Percentiles rank a stretch among this genome's conserved stretches.
These are phyloP conservation scores for Linum tenue DNA, from an alignment of 345 rosid genomes.

Conservation along the genomic window DNA sequence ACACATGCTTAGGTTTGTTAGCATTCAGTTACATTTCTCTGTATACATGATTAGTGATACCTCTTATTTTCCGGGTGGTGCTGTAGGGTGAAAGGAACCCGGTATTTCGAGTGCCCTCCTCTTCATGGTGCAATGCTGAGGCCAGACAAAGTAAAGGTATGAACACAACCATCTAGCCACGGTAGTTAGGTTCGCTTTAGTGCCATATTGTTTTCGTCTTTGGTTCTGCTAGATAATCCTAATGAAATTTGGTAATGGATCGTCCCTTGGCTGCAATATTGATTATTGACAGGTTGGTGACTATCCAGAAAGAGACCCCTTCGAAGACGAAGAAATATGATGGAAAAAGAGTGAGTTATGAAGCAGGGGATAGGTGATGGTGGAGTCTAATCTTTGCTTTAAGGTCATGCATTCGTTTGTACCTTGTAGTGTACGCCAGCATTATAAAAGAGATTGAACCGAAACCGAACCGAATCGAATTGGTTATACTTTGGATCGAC, in stretches of 20 bases:
- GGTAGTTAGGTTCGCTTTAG: background rate
- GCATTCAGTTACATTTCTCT: background rate
- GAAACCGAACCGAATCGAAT: no score
- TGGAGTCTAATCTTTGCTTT: no score
- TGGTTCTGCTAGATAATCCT: no score
- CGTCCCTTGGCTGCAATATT: background rate
- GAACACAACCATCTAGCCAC: constrained; percentile 12
- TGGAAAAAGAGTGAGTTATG: background rate
- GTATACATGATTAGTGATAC: background rate
- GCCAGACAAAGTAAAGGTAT: constrained; percentile 91
- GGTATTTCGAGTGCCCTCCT: constrained; percentile 63
- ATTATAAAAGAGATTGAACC: no score
- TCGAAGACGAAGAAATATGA: constrained; percentile 77
- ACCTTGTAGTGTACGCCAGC: no score
- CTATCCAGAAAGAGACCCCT: constrained; percentile 75
- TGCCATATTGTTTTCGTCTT: background rate
- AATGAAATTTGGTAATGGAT: background rate
- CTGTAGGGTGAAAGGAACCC: constrained; percentile 72
- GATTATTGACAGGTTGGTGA: constrained; percentile 66
- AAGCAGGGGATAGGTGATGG: no score
- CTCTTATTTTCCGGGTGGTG: background rate
- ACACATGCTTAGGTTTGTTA: no score
- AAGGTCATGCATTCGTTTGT: no score
- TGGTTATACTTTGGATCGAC: no score
- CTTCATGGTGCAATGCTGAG: constrained; percentile 75